Percentiles rank a stretch among this genome's conserved stretches.
Evolutionary conservation across 2,329 filamentous ascomycete genomes (phyloP).

Genomic region (Calonectria honghensis): DNA sequence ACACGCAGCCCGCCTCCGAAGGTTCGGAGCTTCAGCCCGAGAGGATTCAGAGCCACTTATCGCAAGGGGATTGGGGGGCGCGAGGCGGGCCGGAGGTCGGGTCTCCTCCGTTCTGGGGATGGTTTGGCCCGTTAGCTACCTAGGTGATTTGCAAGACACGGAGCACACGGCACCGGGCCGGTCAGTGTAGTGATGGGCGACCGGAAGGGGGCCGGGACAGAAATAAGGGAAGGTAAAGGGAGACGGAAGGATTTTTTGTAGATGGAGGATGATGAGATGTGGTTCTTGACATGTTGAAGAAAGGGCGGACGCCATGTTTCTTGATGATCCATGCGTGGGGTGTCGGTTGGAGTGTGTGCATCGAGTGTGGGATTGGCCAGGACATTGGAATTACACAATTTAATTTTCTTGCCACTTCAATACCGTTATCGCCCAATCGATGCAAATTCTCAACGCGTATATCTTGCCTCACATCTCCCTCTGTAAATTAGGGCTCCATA

Average conservation of each 20-base stretch:
- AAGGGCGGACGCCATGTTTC: neutral
- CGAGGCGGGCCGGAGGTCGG: constrained; percentile 23
- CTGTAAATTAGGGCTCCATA: neutral
- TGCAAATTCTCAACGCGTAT: neutral
- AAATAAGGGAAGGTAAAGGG: constrained; percentile 11
- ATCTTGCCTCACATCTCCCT: neutral
- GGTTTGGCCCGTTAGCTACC: constrained; percentile 27
- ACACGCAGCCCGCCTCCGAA: constrained; percentile 16
- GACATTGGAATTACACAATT: neutral
- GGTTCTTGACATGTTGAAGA: neutral
- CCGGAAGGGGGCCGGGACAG: constrained; percentile 12
- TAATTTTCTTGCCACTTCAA: neutral
- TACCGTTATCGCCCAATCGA: neutral
- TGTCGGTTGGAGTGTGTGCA: neutral
- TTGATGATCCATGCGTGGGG: neutral
- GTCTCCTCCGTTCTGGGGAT: constrained; percentile 28
- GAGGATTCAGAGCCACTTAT: neutral
- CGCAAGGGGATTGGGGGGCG: neutral
- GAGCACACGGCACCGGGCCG: constrained; percentile 29
- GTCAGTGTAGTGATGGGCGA: constrained; percentile 23
- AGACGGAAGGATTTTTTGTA: neutral
- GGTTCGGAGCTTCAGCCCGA: constrained; percentile 24
- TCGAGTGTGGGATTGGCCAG: neutral
- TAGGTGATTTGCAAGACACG: neutral
- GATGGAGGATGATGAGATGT: neutral